phyloP scores from a whole-genome alignment of 805 yeast genomes.

The Ogataea naganishii region DNA sequence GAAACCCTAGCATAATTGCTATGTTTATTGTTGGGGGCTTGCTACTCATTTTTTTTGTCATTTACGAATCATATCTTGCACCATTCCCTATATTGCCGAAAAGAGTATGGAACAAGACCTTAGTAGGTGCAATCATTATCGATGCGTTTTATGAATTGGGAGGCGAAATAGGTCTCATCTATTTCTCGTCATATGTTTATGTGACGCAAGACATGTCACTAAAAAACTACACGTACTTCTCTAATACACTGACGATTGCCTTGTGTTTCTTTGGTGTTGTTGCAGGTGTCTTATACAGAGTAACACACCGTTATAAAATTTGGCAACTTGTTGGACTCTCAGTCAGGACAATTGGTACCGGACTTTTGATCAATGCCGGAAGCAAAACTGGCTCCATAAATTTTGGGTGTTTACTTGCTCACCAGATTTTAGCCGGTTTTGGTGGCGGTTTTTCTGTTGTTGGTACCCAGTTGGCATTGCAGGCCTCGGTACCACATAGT shows the following conservation, averaged over 20 bases:
- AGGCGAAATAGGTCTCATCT: conserved; percentile 20
- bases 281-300: conserved; percentile 26
- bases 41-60: conserved; percentile 18
- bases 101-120: conserved; percentile 29
- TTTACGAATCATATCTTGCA: conserved; percentile 24
- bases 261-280: conserved; percentile 29
- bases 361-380: conserved; percentile 14
- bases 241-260: conserved; percentile 27
- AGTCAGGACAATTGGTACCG: conserved; percentile 26
- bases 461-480: conserved; percentile 28
- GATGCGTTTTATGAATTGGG: conserved; percentile 25
- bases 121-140: conserved; percentile 24
- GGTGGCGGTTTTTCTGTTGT: conserved; percentile 28
- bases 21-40: conserved; percentile 31
- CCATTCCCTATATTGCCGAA: conserved; percentile 30
- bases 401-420: conserved; percentile 24
- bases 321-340: conserved; percentile 25
- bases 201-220: conserved; percentile 23
- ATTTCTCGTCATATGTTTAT: conserved; percentile 26
- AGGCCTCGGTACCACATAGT: conserved; percentile 33
- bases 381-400: conserved; percentile 17
- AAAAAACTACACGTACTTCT: conserved; percentile 28
- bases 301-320: conserved; percentile 28
- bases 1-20: conserved; percentile 32
- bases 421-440: conserved; percentile 21